phyloP scores from a whole-genome alignment of 108 stramenopile genomes.

The Parietichytrium sp. region DNA sequence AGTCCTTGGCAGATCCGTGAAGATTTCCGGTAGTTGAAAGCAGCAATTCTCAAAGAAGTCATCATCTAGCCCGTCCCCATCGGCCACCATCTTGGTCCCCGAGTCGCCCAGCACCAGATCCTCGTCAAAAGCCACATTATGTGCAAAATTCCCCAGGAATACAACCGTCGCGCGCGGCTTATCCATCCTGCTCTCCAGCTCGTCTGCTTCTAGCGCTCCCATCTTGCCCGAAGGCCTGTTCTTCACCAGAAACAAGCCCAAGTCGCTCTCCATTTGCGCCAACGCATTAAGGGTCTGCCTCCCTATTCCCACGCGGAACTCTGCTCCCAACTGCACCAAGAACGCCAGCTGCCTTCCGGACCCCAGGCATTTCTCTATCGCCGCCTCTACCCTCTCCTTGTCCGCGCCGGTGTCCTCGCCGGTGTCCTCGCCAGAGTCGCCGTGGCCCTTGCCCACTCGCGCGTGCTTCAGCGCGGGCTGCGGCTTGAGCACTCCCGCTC shows the following conservation, averaged over 20 bases:
- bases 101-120: not conserved
- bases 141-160: slow-evolving; percentile 7
- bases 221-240: not conserved
- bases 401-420: no score
- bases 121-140: not conserved
- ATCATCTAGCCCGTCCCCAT: not conserved
- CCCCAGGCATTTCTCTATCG: no score
- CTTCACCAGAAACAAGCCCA: not conserved
- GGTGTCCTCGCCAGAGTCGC: no score
- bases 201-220: not conserved
- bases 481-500: no score
- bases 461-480: no score
- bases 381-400: no score
- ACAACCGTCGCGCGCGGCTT: not conserved
- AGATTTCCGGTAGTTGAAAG: not conserved
- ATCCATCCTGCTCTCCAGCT: not conserved
- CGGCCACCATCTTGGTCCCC: not conserved
- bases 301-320: no score
- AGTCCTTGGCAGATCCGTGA: not conserved
- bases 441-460: no score
- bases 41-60: not conserved
- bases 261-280: no score
- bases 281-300: no score
- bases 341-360: no score
- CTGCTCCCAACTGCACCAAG: no score